Evolutionary conservation across 2,329 filamentous ascomycete genomes (phyloP), one percentile per base, ranked within the genome.

Genomic region (Colletotrichum australisinense): DNA sequence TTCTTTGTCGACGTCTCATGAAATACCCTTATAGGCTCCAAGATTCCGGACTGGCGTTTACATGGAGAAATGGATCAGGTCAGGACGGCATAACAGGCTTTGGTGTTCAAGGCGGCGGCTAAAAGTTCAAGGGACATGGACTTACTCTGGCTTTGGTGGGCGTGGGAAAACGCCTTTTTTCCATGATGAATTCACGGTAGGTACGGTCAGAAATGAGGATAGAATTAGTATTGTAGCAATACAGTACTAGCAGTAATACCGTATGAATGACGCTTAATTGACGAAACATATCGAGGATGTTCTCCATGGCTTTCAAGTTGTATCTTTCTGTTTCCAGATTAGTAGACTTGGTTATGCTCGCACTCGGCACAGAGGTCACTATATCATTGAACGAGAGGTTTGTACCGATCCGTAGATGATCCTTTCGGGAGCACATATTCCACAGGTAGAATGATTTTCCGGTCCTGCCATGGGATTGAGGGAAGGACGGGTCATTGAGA

Each of bases 21-120:
- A 65, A 24, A 65, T 65, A 65, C 52, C 52, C 52, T 60, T 38
- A 30, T 16, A 35, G 63, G 63, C 63, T 65, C 32, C 32, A 28
- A 30, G 32, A 42, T 42, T 30, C 24, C 52, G 38, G 26, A 35
- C 65, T 38, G 65, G 65, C 65, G 65, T 67, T 67, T 67, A 14
- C 30, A 42, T 46, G n/a, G 53, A 59, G 22, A 62, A 56, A n/a
- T 57, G 56, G 19, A 63, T 46, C 4, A 53, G 64, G 38, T 62
- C 24, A 60, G 26, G 56, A 38, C 38, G 56, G 55, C 16, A 67
- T 67, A 52, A 26, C 32, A 49, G 65, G 56, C 28, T 60, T 55
- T 22, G 56, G 65, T 63, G 65, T 67, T 63, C 55, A 60, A 28
- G 53, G 16, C 9, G 56, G 65, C 32, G 11, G 46, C 22, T 24